Conservation (phyloP, 768 basidiomycete species). For the Leccinum truebloodii region DNA sequence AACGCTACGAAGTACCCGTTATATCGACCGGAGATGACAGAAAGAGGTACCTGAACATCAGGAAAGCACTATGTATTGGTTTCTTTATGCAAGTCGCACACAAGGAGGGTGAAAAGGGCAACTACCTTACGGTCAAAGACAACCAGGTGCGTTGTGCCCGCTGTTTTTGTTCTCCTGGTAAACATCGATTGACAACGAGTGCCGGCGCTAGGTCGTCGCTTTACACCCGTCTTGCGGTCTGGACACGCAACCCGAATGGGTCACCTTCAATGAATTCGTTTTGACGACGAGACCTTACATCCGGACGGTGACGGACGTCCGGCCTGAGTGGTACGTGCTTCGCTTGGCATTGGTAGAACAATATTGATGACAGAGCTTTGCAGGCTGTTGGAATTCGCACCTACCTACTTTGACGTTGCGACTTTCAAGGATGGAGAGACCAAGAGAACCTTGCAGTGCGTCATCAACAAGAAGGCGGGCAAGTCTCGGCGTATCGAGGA, state of each 20-base stretch:
- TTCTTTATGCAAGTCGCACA: slow-evolving; percentile 99
- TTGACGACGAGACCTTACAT: slow-evolving; percentile 88
- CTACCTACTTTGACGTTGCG: slow-evolving; percentile 67
- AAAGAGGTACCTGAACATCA: slow-evolving; percentile 72
- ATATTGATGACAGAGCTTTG: background rate
- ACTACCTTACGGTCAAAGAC: slow-evolving; percentile 92
- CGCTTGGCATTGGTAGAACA: background rate
- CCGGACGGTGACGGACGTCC: slow-evolving; percentile 86
- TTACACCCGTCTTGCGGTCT: slow-evolving; percentile 85
- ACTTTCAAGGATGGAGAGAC: slow-evolving; percentile 70
- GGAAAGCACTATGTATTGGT: slow-evolving; percentile 83
- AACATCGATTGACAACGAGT: background rate
- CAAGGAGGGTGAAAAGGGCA: slow-evolving; percentile 87
- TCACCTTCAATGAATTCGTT: slow-evolving; percentile 93
- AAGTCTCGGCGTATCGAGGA: slow-evolving; percentile 31
- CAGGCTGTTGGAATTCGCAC: slow-evolving; percentile 65
- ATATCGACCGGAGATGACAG: slow-evolving; percentile 66
- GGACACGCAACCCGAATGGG: slow-evolving; percentile 89
- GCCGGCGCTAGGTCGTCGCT: slow-evolving; percentile 15
- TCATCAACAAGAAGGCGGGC: slow-evolving; percentile 53
- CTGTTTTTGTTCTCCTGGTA: background rate
- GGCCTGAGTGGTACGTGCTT: slow-evolving; percentile 74
- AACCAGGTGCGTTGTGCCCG: slow-evolving; percentile 62
- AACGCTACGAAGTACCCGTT: slow-evolving; percentile 80
- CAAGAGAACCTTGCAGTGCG: slow-evolving; percentile 60